These are phyloP conservation scores for Daldinia grandis DNA, from an alignment of 495 filamentous ascomycete species.

Conservation along the genomic window DNA sequence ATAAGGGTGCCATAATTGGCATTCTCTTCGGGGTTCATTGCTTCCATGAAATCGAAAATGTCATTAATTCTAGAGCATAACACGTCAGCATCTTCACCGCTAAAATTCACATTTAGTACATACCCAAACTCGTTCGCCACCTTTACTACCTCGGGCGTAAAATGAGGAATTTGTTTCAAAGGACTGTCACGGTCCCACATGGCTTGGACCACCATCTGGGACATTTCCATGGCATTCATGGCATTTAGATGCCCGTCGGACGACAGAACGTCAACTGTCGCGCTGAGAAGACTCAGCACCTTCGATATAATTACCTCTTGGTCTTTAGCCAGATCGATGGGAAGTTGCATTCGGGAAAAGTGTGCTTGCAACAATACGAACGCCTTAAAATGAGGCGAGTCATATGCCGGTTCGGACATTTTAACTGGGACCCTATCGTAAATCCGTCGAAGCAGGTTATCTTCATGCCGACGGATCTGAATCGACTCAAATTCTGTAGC, in stretches of 20 bases:
- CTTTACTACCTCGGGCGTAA: constrained; percentile 83
- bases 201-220: constrained; percentile 98
- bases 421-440: constrained; percentile 96
- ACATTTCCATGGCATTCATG: constrained; percentile 99
- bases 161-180: constrained; percentile 97
- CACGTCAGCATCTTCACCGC: constrained; percentile 49
- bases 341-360: constrained; percentile 95
- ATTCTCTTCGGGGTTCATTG: constrained; percentile 95
- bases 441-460: constrained; percentile 84
- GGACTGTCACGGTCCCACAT: constrained; percentile 99
- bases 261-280: constrained; percentile 92
- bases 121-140: constrained; percentile 81
- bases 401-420: constrained; percentile 83
- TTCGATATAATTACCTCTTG: constrained; percentile 89
- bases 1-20: constrained; percentile 76
- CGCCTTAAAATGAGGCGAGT: constrained; percentile 97
- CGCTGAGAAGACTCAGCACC: constrained; percentile 86
- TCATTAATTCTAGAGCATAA: constrained; percentile 72
- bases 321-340: constrained; percentile 96
- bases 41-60: constrained; percentile 97
- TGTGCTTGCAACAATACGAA: constrained; percentile 97
- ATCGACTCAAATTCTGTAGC: constrained; percentile 96
- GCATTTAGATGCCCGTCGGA: constrained; percentile 97
- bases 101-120: constrained; percentile 46
- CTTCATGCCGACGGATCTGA: constrained; percentile 94